Evolutionary conservation across 139 green algal genomes (phyloP).

Genomic region (Mesotaenium endlicherianum): DNA sequence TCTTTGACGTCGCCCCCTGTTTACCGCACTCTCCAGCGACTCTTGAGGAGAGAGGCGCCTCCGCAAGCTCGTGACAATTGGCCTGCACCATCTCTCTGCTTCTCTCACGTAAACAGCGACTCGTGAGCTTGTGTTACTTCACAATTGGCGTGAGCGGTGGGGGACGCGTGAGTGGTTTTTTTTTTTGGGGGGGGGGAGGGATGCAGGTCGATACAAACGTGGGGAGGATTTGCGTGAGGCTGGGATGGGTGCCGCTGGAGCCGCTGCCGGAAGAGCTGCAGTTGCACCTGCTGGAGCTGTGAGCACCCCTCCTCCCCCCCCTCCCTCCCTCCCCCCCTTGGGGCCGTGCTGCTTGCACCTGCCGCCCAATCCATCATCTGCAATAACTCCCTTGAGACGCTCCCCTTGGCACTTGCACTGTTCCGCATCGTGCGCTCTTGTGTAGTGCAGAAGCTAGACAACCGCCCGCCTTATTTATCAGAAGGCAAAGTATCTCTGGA

Average conservation of each 20-base stretch:
- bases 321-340: background rate
- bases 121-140: no score
- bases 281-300: slow-evolving; percentile 44
- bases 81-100: no score
- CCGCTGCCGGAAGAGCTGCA: slow-evolving; percentile 32
- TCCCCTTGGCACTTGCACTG: background rate
- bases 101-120: no score
- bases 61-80: no score
- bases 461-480: no score
- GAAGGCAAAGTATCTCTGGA: no score
- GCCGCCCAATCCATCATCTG: background rate
- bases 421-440: no score
- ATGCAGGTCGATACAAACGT: slow-evolving; percentile 73
- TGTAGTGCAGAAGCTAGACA: no score
- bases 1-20: no score
- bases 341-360: background rate
- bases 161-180: background rate
- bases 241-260: slow-evolving; percentile 74
- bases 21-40: no score
- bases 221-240: slow-evolving; percentile 67
- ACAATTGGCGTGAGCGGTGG: no score
- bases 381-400: background rate
- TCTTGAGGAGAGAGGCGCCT: no score
- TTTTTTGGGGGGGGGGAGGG: background rate
- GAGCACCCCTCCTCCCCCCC: background rate